Evolutionary conservation across 2,329 filamentous ascomycete genomes (phyloP).

Genomic region (Sporothrix globosa): DNA sequence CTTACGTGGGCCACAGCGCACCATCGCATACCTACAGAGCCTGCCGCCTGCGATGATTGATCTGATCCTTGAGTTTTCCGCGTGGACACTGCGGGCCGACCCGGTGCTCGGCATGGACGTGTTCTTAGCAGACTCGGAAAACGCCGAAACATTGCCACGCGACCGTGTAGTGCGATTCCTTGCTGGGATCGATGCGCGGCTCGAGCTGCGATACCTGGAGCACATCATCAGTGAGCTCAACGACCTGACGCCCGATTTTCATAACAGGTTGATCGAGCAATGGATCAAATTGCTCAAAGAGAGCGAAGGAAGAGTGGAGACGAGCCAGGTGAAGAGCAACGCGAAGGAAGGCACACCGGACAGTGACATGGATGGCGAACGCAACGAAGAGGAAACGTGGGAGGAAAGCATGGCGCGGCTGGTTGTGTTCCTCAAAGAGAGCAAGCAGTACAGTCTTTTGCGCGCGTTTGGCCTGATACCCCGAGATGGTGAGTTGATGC

Average conservation of each 20-base stretch:
- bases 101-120: constrained; percentile 84
- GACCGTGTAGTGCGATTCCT: constrained; percentile 76
- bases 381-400: constrained; percentile 48
- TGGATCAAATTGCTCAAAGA: constrained; percentile 61
- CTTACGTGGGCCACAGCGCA: constrained; percentile 80
- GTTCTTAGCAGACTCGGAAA: constrained; percentile 90
- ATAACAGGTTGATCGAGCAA: constrained; percentile 78
- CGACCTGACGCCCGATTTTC: constrained; percentile 82
- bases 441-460: constrained; percentile 77
- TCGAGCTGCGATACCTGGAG: constrained; percentile 84
- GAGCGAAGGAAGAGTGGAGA: constrained; percentile 35
- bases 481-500: constrained; percentile 66
- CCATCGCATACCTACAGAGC: constrained; percentile 86
- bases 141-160: constrained; percentile 85
- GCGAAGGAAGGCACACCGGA: neutral
- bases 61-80: constrained; percentile 85
- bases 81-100: constrained; percentile 78
- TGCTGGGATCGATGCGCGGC: constrained; percentile 64
- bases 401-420: constrained; percentile 66
- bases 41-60: constrained; percentile 86
- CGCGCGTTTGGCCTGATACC: constrained; percentile 79
- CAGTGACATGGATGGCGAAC: constrained; percentile 39
- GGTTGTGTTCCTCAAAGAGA: constrained; percentile 73
- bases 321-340: constrained; percentile 36
- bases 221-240: constrained; percentile 87